Percentiles rank a stretch among this genome's conserved stretches.
phyloP scores from a whole-genome alignment of 192 early-diverging fungal species.

The Coemansia sp. region DNA sequence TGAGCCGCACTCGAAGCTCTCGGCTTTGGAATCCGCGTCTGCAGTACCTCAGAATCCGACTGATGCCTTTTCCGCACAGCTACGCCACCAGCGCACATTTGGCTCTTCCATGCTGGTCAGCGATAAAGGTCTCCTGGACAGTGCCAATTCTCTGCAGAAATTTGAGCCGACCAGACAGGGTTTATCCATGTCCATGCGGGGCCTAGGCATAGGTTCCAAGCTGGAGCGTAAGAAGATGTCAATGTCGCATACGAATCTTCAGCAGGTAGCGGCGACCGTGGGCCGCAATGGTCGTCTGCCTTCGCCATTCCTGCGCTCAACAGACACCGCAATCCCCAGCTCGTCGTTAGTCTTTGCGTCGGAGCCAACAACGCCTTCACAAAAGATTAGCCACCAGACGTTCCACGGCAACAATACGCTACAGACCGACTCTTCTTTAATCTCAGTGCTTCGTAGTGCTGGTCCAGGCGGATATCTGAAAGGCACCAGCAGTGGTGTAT shows the following conservation, averaged over 20 bases:
- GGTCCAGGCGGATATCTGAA: constrained; percentile 1
- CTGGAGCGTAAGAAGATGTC: constrained; percentile 37
- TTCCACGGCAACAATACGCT: neutral
- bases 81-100: constrained; percentile 5
- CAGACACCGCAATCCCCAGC: constrained; percentile 17
- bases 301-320: constrained; percentile 24
- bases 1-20: constrained; percentile 15
- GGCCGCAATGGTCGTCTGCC: constrained; percentile 11
- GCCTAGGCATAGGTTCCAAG: neutral
- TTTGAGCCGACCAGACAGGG: neutral
- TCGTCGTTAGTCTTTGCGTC: constrained; percentile 22
- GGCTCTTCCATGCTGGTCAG: neutral
- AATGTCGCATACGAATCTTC: constrained; percentile 47
- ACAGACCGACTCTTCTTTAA: neutral
- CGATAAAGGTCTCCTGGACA: neutral
- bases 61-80: constrained; percentile 15
- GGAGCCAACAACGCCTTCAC: constrained; percentile 34
- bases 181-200: neutral
- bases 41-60: constrained; percentile 8
- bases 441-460: neutral
- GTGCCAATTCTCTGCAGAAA: neutral
- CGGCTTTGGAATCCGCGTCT: neutral
- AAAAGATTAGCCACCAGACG: neutral
- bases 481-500: neutral
- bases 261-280: constrained; percentile 14